Evolutionary conservation across 106 monocot genomes (phyloP).

Genomic region (Apostasia shenzhenica): DNA sequence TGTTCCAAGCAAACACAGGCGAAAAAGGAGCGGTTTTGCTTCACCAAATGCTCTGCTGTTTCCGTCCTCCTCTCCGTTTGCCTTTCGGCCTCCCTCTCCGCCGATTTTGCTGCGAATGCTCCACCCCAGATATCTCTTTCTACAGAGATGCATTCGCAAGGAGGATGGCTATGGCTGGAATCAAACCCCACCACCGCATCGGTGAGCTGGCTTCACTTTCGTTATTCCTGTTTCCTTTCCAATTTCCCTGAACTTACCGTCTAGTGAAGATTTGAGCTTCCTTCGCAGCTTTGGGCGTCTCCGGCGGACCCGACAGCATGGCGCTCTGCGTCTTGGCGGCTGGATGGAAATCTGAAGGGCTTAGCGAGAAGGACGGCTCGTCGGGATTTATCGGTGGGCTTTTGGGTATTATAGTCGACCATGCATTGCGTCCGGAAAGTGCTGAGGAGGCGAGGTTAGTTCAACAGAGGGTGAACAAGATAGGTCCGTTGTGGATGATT

Average conservation of each 20-base stretch:
- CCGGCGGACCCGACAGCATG: conserved; percentile 95
- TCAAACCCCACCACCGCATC: conserved; percentile 83
- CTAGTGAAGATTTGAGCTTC: background rate
- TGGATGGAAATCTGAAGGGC: conserved; percentile 57
- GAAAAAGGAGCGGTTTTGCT: background rate
- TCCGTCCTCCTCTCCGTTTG: conserved; percentile 14
- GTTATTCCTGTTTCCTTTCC: background rate
- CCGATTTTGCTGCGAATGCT: conserved; percentile 37
- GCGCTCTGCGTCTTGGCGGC: conserved; percentile 80
- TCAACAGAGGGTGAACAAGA: conserved; percentile 40
- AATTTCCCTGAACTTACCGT: background rate
- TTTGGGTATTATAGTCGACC: conserved; percentile 87
- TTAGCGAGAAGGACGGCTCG: background rate
- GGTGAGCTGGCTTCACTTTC: conserved; percentile 22
- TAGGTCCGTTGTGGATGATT: conserved; percentile 40
- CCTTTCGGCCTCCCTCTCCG: conserved; percentile 43
- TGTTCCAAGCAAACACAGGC: too few relatives aligned
- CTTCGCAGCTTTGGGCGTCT: conserved; percentile 76
- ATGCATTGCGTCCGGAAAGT: conserved; percentile 70
- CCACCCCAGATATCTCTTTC: conserved; percentile 25
- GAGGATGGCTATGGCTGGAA: conserved; percentile 81
- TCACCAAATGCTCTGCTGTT: conserved; percentile 18
- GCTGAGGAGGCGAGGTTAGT: conserved; percentile 69
- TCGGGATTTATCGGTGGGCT: conserved; percentile 63
- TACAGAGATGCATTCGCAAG: conserved; percentile 61